A percentile compares a stretch with the other conserved stretches of the same genome.
Evolutionary conservation across 352 stramenopile species (phyloP).

Genomic region (Phytophthora gonapodyides): DNA sequence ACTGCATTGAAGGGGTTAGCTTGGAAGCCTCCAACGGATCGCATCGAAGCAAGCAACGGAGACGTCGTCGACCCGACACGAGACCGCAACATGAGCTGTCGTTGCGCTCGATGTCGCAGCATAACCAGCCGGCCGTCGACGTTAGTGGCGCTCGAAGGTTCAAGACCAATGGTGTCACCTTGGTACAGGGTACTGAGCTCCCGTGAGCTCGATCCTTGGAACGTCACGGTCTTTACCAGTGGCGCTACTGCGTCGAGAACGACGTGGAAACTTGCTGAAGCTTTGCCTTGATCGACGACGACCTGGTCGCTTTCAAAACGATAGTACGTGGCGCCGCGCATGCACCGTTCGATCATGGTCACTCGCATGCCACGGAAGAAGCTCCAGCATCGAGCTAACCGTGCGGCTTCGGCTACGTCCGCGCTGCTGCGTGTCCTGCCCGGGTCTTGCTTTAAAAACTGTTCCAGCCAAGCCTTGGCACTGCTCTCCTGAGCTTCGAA

Average conservation of each 20-base stretch:
- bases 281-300: slow-evolving; percentile 47
- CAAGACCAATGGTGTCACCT: slow-evolving; percentile 58
- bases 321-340: slow-evolving; percentile 45
- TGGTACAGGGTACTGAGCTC: slow-evolving; percentile 64
- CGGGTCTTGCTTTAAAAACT: slow-evolving; percentile 45
- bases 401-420: slow-evolving; percentile 38
- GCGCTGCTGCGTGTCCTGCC: slow-evolving; percentile 23
- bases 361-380: slow-evolving; percentile 62
- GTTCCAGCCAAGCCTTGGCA: slow-evolving; percentile 43
- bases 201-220: slow-evolving; percentile 47
- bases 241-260: slow-evolving; percentile 48
- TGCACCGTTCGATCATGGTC: slow-evolving; percentile 55
- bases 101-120: slow-evolving; percentile 30
- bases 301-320: slow-evolving; percentile 43
- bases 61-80: slow-evolving; percentile 19
- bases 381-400: slow-evolving; percentile 42
- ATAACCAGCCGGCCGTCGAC: slow-evolving; percentile 43
- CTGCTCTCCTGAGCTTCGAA: slow-evolving; percentile 44
- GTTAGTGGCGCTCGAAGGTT: slow-evolving; percentile 46
- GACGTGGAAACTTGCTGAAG: slow-evolving; percentile 47
- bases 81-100: slow-evolving; percentile 30
- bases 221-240: slow-evolving; percentile 53
- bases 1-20: slow-evolving; percentile 11
- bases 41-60: slow-evolving; percentile 17
- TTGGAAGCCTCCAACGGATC: slow-evolving; percentile 25